These are phyloP conservation scores for Bipolaris cookei DNA, from an alignment of 2,329 filamentous ascomycete species.

Conservation along the genomic window DNA sequence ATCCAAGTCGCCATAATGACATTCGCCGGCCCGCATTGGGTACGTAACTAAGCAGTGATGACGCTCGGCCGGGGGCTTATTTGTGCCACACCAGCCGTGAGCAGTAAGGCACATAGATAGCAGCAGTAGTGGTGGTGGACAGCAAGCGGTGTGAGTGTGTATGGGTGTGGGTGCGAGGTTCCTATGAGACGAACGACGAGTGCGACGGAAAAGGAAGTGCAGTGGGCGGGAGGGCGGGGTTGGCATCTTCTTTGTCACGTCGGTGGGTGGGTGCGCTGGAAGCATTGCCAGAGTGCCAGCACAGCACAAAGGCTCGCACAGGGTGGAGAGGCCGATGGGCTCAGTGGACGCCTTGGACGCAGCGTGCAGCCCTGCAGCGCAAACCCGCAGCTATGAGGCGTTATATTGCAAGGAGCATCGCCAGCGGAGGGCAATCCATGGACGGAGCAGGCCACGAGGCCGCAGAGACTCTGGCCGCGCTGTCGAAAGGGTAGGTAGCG, in stretches of 20 bases:
- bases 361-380: conserved; percentile 24
- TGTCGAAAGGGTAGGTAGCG: background rate
- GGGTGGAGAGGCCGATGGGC: conserved; percentile 19
- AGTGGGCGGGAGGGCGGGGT: background rate
- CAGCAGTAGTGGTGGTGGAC: background rate
- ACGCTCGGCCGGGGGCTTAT: conserved; percentile 14
- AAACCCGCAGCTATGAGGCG: conserved; percentile 22
- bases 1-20: background rate
- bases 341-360: conserved; percentile 21
- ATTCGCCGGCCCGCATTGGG: background rate
- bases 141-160: conserved; percentile 20
- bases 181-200: conserved; percentile 6
- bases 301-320: conserved; percentile 30
- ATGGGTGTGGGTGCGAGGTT: conserved; percentile 27
- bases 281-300: conserved; percentile 25
- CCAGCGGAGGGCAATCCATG: conserved; percentile 19
- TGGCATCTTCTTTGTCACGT: no score
- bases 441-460: conserved; percentile 25
- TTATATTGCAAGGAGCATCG: conserved; percentile 28
- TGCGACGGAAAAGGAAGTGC: conserved; percentile 3
- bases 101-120: background rate
- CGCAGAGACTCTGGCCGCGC: conserved; percentile 5
- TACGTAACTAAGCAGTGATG: background rate
- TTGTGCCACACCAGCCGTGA: conserved; percentile 23
- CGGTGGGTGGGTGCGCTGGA: conserved; percentile 16